Evolutionary conservation across 208 protist genomes (phyloP), one percentile per base, ranked within the genome.

Genomic region (Wallacemonas sp.): DNA sequence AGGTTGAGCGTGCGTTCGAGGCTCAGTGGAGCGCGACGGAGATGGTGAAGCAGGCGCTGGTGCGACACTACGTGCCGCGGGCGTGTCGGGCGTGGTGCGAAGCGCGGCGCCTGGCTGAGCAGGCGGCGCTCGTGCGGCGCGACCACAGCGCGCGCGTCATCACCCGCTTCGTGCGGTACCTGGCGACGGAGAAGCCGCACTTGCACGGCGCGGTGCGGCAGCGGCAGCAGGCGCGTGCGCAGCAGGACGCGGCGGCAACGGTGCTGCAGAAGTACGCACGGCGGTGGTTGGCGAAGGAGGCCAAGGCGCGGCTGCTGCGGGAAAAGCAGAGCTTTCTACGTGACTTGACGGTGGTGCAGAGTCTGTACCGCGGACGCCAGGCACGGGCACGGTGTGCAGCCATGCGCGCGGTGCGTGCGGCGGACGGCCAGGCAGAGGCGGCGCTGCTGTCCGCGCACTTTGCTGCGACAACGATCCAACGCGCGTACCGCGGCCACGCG

Each of bases 401-500:
- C 9, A 17, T 73, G 19, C 66, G 73, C 3, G 22, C 53, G 10
- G 58, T 48, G 34, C 62, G 34, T 46, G 8, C 27, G 17, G 32
- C 45, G 13, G 55, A 54, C 24, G 52, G 69, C 6, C 37, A 48
- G 21, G 44, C 15, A 1, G 13, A 75, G 5, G 45, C 15, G 36
- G 57, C 65, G 22, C 38, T 38, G 33, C 58, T 66, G 19, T n/a
- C 53, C 13, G 57, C 48, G 13, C 66, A 85, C 29, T 89, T 81
- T 50, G 83, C 87, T 0, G 87, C 84, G 0, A 75, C 65, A 26
- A 67, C 81, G 57, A 91, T 93, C 66, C 87, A 93, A 67, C 68
- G 71, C 27, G 73, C 73, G 19, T 93, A 91, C 71, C 83, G 87
- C 15, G 76, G 81, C 3, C 87, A 93, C 57, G 68, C 55, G 42